Conservation (phyloP, 2,329 filamentous ascomycete species). For the Alternaria metachromatica region DNA sequence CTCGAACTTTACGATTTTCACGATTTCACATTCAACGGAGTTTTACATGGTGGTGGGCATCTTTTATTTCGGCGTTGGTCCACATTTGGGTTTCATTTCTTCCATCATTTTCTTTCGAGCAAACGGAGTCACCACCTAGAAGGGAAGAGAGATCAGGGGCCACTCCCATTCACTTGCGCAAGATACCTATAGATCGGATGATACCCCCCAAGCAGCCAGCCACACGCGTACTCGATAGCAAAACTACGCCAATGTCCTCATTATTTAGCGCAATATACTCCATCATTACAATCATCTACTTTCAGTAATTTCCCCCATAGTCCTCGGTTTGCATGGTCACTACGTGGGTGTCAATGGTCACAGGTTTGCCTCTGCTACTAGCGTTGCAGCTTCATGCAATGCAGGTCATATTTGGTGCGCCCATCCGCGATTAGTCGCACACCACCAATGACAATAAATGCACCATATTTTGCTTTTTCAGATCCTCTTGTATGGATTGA, state of each 20-base stretch:
- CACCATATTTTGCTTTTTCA: neutral
- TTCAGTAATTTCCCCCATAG: neutral
- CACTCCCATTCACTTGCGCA: conserved; percentile 5
- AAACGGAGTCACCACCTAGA: neutral
- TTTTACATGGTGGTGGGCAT: neutral
- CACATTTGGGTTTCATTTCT: neutral
- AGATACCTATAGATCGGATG: conserved; percentile 18
- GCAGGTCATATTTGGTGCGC: neutral
- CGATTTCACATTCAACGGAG: neutral
- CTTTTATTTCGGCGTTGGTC: neutral
- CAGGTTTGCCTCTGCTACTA: neutral
- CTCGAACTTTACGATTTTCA: conserved; percentile 3
- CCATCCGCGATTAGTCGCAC: neutral
- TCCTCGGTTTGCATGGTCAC: neutral
- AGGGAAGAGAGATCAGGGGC: neutral
- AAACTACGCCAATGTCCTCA: neutral
- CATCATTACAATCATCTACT: neutral
- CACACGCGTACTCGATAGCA: neutral
- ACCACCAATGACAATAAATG: neutral
- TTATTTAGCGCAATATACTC: neutral
- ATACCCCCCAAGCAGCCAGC: conserved; percentile 12
- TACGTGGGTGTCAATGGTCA: neutral
- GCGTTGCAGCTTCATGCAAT: conserved; percentile 2
- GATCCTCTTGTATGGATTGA: neutral
- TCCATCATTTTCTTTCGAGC: neutral